These are phyloP conservation scores for Colletotrichum tofieldiae DNA, from an alignment of 2,329 filamentous ascomycete genomes.

Conservation along the genomic window DNA sequence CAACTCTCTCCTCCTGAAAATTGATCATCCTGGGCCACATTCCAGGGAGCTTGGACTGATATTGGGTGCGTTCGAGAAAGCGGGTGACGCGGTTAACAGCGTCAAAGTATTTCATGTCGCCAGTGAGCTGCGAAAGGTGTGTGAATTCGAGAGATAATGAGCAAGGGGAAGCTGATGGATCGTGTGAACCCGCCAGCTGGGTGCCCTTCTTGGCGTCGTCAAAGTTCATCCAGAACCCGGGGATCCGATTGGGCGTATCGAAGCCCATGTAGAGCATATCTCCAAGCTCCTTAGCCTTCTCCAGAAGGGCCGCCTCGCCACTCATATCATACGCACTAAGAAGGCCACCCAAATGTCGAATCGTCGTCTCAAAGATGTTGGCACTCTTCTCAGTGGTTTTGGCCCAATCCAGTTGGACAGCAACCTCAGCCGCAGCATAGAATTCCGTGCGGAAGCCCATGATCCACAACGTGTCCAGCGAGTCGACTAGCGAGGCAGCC, in stretches of 20 bases:
- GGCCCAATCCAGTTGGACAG: constrained; percentile 66
- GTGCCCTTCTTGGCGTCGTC: constrained; percentile 29
- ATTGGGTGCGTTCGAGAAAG: constrained; percentile 76
- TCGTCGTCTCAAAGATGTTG: constrained; percentile 80
- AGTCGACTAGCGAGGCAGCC: constrained; percentile 63
- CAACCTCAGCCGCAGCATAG: constrained; percentile 61
- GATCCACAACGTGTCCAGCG: constrained; percentile 68
- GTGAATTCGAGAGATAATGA: constrained; percentile 82
- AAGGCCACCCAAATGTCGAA: constrained; percentile 79
- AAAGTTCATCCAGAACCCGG: constrained; percentile 50
- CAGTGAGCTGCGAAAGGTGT: constrained; percentile 80
- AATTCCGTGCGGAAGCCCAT: constrained; percentile 69
- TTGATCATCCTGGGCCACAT: constrained; percentile 80
- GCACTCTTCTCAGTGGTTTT: constrained; percentile 60
- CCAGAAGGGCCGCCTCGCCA: constrained; percentile 67
- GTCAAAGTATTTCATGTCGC: constrained; percentile 81
- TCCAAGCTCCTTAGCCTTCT: constrained; percentile 75
- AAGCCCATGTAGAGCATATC: constrained; percentile 77
- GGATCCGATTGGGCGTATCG: constrained; percentile 78
- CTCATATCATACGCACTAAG: constrained; percentile 80
- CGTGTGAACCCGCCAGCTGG: constrained; percentile 43
- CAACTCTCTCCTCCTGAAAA: constrained; percentile 64
- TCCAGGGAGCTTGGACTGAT: constrained; percentile 77
- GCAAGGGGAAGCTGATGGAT: constrained; percentile 66
- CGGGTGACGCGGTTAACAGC: constrained; percentile 79